Base-by-base conservation (phyloP, 2,329 filamentous ascomycete species). In the Stemphylium vesicarium region DNA sequence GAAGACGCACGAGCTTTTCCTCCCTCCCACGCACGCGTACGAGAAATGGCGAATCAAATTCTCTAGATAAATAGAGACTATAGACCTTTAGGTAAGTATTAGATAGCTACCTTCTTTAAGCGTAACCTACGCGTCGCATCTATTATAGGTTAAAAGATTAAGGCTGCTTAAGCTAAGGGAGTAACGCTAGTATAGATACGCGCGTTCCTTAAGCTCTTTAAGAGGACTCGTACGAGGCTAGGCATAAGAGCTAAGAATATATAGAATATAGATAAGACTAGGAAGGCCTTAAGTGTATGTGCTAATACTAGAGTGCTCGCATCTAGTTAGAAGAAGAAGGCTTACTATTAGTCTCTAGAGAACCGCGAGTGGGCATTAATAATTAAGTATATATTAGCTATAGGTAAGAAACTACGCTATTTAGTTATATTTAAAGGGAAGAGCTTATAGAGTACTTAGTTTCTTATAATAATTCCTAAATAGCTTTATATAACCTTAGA, bases 11-110 rank as follows among this genome's bases (percentile, higher is more conserved):
- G n/a, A n/a, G n/a, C n/a, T n/a, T n/a, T n/a, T n/a, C n/a, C n/a
- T n/a, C 59, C 53, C 16, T 54, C 55, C 3, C 47, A 62, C 33
- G 44, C 44, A 26, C 32, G 50, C 12, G 42, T 33, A 24, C 44
- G 39, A 50, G 46, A 62, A 54, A 58, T 59, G 46, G 57, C 56
- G 36, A 50, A 35, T 26, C 43, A 26, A 51, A 59, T 63, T n/a
- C 36, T 56, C 2, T n/a, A 12, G 29, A 20, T 33, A 5, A 35
- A 20, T 35, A 8, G 29, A 12, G 29, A 44, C 8, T 6, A 22
- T 29, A 32, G 4, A 11, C 41, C 29, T 9, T 3, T 37, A 18
- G 32, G 43, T 13, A 22, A 44, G 18, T 16, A 35, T 15, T 44
- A 10, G 31, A 24, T 44, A 9, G 3, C 9, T 35, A 10, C 31